Evolutionary conservation across 148 eudicot genomes (phyloP), one percentile per base, ranked within the genome.

Genomic region (Heliosperma pusillum): DNA sequence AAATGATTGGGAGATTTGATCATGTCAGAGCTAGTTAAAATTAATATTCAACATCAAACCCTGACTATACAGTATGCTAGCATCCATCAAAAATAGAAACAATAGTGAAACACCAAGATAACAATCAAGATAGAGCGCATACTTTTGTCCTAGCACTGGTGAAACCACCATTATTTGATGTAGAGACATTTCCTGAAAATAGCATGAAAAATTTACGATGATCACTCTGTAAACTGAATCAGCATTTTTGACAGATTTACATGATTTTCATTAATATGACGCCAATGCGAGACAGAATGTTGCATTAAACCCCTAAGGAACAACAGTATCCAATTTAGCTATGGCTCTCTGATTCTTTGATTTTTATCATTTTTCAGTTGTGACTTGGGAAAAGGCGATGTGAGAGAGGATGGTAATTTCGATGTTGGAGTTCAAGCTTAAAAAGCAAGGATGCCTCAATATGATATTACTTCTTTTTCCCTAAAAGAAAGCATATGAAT

Each of bases 111-210:
- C 42, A 66, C 60, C n/a, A 74, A 5, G 64, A 33, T 45, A 26
- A 63, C 52, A 52, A 26, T 65, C 25, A 40, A 64, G 66, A 72
- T 24, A 64, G 30, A 40, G 66, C 60, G 47, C 84, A 83, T 74
- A 92, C 99, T 88, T 75, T 85, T 73, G 97, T 95, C 83, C 99
- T 87, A 72, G 86, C 80, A 76, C 99, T 95, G 61, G 92, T 83
- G 78, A 95, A 95, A 26, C 99, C 99, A 52, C 99, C 99, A 77
- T 92, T 95, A 74, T 95, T 92, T 58, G 94, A 85, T 20, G 97
- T 92, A 33, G 97, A 90, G 74, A 95, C 94, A 79, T 84, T 79
- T 77, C 99, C 99, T 95, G 83, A 53, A 80, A 73, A 62, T 45
- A 72, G 17, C 33, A 64, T 17, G 10, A 55, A 7, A 26, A 19